Evolutionary conservation across 2,329 filamentous ascomycete genomes (phyloP).

Genomic region (Colletotrichum noveboracense): DNA sequence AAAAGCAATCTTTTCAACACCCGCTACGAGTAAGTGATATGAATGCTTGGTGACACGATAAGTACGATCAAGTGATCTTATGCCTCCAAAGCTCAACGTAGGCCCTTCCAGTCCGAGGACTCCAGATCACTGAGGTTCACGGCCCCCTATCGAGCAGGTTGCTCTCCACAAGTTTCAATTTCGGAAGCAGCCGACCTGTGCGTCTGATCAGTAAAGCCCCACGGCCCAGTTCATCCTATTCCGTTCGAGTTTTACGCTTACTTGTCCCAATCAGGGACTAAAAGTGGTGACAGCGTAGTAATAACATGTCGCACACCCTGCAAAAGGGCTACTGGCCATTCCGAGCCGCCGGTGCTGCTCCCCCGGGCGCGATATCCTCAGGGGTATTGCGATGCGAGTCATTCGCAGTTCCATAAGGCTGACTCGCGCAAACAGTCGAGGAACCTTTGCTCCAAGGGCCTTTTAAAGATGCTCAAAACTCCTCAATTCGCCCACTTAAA

Average conservation of each 20-base stretch:
- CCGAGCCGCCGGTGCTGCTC: background rate
- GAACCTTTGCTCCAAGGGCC: background rate
- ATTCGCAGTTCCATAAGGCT: constrained; percentile 4
- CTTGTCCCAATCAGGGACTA: background rate
- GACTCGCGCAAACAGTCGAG: background rate
- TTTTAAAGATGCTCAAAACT: background rate
- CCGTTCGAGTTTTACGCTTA: background rate
- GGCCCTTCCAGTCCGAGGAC: background rate
- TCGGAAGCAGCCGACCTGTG: background rate
- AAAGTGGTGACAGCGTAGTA: background rate
- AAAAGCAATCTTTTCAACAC: background rate
- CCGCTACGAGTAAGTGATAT: background rate
- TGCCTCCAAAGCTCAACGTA: background rate
- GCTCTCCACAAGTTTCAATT: background rate
- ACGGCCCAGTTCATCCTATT: background rate
- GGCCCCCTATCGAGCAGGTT: background rate
- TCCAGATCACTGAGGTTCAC: background rate
- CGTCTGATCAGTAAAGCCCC: background rate
- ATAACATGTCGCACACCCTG: background rate
- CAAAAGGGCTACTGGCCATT: background rate
- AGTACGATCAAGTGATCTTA: background rate
- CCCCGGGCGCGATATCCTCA: background rate
- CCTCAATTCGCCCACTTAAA: background rate
- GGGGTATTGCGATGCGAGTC: constrained; percentile 2
- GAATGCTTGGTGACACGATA: background rate